Conservation (phyloP, 495 filamentous ascomycete species). For the Friedmanniomyces simplex region DNA sequence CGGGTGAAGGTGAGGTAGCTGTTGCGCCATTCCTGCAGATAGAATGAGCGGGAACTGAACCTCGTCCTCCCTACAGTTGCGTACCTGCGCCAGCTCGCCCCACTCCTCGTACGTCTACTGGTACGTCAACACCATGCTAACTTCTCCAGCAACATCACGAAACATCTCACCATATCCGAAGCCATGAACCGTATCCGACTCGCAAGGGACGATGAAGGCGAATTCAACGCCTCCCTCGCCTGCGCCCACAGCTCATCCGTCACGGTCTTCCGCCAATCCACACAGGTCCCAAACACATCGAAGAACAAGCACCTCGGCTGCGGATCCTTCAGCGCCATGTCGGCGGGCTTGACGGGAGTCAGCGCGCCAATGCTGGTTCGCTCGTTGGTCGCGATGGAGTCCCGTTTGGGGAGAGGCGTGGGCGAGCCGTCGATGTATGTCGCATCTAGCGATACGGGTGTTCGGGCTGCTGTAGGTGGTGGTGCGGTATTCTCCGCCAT, state of each 20-base stretch:
- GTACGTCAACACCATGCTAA: background rate
- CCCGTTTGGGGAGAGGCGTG: background rate
- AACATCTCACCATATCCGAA: conserved; percentile 37
- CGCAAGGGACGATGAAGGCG: conserved; percentile 36
- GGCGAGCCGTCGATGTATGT: background rate
- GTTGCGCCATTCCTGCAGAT: conserved; percentile 51
- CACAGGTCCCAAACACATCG: conserved; percentile 68
- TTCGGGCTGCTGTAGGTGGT: too few relatives aligned
- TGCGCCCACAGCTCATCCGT: conserved; percentile 38
- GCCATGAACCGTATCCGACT: conserved; percentile 38
- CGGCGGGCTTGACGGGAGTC: too few relatives aligned
- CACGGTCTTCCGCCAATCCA: conserved; percentile 59
- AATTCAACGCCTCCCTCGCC: conserved; percentile 34
- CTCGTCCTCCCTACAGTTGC: background rate
- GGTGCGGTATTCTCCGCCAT: background rate
- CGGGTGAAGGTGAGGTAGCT: conserved; percentile 52
- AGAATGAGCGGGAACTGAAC: conserved; percentile 39
- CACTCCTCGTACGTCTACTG: conserved; percentile 17
- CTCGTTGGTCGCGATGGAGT: too few relatives aligned
- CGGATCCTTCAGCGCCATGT: conserved; percentile 13
- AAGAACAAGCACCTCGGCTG: conserved; percentile 45
- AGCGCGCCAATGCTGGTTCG: too few relatives aligned
- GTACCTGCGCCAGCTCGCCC: conserved; percentile 13
- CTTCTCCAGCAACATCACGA: conserved; percentile 34
- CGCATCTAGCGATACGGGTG: too few relatives aligned